Conservation (phyloP, 1,284 basidiomycete genomes). For the Psilocybe mexicana region DNA sequence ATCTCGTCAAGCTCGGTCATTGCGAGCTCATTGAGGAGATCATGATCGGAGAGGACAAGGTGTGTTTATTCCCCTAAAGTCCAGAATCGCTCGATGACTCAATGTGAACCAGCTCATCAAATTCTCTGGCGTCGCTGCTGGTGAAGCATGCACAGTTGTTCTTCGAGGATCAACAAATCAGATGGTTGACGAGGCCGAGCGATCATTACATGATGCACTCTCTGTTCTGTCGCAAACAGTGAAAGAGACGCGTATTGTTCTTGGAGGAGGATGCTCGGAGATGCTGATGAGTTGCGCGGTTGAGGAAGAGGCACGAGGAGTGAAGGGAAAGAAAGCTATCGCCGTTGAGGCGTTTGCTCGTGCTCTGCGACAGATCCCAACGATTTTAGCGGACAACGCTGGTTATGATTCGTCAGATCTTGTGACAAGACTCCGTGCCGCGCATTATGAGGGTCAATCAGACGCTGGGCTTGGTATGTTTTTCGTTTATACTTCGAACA, state of each 20-base stretch:
- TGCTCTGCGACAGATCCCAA: slow-evolving; percentile 94
- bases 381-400: slow-evolving; percentile 96
- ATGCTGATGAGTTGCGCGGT: slow-evolving; percentile 97
- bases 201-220: slow-evolving; percentile 96
- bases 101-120: slow-evolving; percentile 79
- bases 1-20: slow-evolving; percentile 90
- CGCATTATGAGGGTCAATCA: slow-evolving; percentile 87
- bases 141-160: slow-evolving; percentile 98
- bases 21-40: slow-evolving; percentile 98
- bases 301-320: slow-evolving; percentile 83
- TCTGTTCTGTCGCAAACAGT: slow-evolving; percentile 98
- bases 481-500: not conserved
- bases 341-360: slow-evolving; percentile 91
- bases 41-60: slow-evolving; percentile 99
- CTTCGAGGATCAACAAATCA: slow-evolving; percentile 95
- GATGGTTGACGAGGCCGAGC: slow-evolving; percentile 99
- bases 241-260: slow-evolving; percentile 91
- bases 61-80: slow-evolving; percentile 32
- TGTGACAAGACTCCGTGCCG: slow-evolving; percentile 87
- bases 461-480: slow-evolving; percentile 85
- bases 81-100: not conserved
- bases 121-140: slow-evolving; percentile 97
- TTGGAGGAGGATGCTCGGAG: slow-evolving; percentile 97
- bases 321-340: slow-evolving; percentile 94
- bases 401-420: slow-evolving; percentile 97